Evolutionary conservation across 768 basidiomycete species (phyloP), one percentile per base, ranked within the genome.

Genomic region (Cystobasidium ongulense): DNA sequence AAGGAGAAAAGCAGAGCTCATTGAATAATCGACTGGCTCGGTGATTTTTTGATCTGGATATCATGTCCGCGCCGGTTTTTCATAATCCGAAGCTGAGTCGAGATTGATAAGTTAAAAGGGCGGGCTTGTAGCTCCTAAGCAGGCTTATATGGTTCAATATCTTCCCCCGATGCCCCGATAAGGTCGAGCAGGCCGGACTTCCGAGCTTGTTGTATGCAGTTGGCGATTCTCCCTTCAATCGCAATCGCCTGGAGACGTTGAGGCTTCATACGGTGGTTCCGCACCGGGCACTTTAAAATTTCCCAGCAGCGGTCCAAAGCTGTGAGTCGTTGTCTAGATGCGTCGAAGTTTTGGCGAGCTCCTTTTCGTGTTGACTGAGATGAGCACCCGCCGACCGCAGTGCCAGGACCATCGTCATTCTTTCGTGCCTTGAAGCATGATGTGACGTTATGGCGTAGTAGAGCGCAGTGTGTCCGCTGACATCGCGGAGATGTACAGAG

Each of bases 401-500:
- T 21, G 72, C n/a, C 41, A 41, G 57, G 25, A 80, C 78, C 57
- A 80, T 74, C 4, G 31, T 36, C 36, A 46, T 31, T 21, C 63
- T 61, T 1, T 72, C 77, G 21, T 35, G 25, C 15, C 17, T 25
- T 0, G 54, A 75, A 17, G 74, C 76, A 15, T 71, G 31, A 27
- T 73, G 63, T 23, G 76, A 35, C 4, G 57, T 75, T 31, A 63
- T 73, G 10, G 78, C 77, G 74, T 76, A 76, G 71, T 64, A 79
- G 21, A 78, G 66, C 18, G 78, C 46, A 1, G 79, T 77, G 66
- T 78, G 78, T 7, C 78, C 78, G 7, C 76, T 72, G 21, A 64
- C 52, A 64, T 81, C 81, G 25, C 81, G 75, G 1, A 72, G 65
- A 64, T 81, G 81, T 0, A 81, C 80, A 21, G 77, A 77, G 0